Evolutionary conservation across 257 asterid genomes (phyloP), one percentile per base, ranked within the genome.

Genomic region (Capsicum pubescens): DNA sequence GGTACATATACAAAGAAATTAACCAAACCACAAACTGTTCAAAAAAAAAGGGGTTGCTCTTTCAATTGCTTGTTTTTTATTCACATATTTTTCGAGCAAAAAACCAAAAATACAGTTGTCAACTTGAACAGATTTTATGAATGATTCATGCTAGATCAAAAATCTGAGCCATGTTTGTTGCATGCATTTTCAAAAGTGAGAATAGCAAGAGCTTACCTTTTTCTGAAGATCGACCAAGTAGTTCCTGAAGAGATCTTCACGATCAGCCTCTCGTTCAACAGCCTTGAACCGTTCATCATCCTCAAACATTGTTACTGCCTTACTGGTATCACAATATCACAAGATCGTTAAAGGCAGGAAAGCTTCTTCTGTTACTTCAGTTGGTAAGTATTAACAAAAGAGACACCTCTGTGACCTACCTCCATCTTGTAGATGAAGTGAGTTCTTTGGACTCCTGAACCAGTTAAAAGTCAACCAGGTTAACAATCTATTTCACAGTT

Each of bases 211-310:
- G 48, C 16, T 17, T 58, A 94, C 99, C 97, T 92, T 96, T 88
- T 96, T 94, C 88, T 92, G 97, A 84, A 96, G 97, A 93, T 96
- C 99, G 84, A 92, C 94, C 91, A 91, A 90, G 87, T 96, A 93
- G 90, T 32, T 93, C 89, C 98, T 93, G 80, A 94, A 96, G 86
- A 96, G 95, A 89, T 96, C 98, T 91, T 94, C 98, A 13, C 99
- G 99, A 66, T 94, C 99, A 67, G 91, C 90, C 88, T 92, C 99
- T 85, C 87, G 92, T 87, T 94, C 98, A 84, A 96, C 98, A 84
- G 98, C 97, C 90, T 96, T 94, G 90, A 96, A 96, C 83, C 98
- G 95, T 84, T 90, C 90, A 93, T 96, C 99, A 71, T 92, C 98
- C 86, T 93, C 99, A 88, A 96, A 93, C 95, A 92, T 93, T 64